phyloP scores from a whole-genome alignment of 2,329 filamentous ascomycete species.

The Colletotrichum sidae region DNA sequence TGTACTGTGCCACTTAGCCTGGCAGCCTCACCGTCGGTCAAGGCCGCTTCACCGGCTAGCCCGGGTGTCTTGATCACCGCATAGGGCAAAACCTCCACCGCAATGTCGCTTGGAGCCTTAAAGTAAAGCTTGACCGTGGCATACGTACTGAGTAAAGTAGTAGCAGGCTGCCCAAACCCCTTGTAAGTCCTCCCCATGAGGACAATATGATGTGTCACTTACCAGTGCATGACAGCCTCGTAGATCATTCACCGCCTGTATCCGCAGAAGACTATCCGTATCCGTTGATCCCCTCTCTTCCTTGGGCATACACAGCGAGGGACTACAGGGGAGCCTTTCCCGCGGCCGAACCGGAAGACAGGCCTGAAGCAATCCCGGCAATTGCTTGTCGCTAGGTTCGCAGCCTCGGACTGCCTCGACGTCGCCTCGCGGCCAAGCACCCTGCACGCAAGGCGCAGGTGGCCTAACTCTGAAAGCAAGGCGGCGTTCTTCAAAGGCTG shows the following conservation, averaged over 20 bases:
- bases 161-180: constrained; percentile 1
- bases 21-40: constrained; percentile 25
- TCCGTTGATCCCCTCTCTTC: neutral
- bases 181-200: constrained; percentile 17
- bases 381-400: constrained; percentile 1
- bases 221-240: constrained; percentile 27
- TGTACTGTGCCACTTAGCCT: too few species aligned
- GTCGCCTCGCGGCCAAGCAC: too few species aligned
- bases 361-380: constrained; percentile 5
- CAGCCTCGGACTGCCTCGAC: neutral
- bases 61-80: neutral
- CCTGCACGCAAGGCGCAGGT: too few species aligned
- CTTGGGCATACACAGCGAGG: neutral
- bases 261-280: too few species aligned
- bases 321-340: constrained; percentile 9
- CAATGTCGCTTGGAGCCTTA: constrained; percentile 34
- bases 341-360: constrained; percentile 6
- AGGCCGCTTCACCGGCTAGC: constrained; percentile 22
- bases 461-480: neutral
- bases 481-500: constrained; percentile 25
- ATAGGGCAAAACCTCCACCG: constrained; percentile 23
- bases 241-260: constrained; percentile 35
- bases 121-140: constrained; percentile 34
- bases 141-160: neutral
- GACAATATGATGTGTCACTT: constrained; percentile 31